Evolutionary conservation across 2,329 filamentous ascomycete genomes (phyloP), one percentile per base, ranked within the genome.

Genomic region (Pseudonectria foliicola): DNA sequence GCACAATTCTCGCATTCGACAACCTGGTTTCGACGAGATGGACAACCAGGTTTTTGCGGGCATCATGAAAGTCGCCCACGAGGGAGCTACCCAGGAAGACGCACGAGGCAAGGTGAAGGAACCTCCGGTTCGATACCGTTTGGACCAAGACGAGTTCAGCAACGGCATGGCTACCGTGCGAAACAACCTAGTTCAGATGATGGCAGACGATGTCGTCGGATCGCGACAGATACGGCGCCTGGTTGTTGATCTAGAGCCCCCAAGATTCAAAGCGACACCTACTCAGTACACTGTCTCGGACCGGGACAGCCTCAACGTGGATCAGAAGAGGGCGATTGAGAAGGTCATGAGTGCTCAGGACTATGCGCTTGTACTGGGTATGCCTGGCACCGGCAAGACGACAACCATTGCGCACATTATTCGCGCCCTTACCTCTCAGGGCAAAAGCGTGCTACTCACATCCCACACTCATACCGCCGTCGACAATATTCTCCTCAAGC

Each of bases 321-420:
- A 96, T 54, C 92, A 98, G 59, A 80, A 73, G 52, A 73, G 71
- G 38, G 92, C 92, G 0, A 88, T 98, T 34, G 76, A 87, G 48
- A 96, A 95, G 60, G 90, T 98, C 26, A 93, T 98, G 83, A 87
- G 83, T 52, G 90, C 92, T 3, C 77, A 85, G 48, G 89, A 98
- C 63, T 98, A 96, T 59, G 90, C 92, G 7, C 71, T 98, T n/a
- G 89, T 98, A 10, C 75, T 98, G 13, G 92, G 92, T 18, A 98
- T 98, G 92, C 92, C 92, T 2, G 92, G 92, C 7, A 98, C 92
- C 0, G 92, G 92, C 38, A 98, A 98, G 62, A 98, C 92, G 3
- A 98, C 92, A 0, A 98, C 92, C 0, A 96, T 98, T 53, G 88
- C 90, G 5, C 89, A 96, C 56, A 95, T 98, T 48, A 96, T 98